Base-by-base conservation (phyloP, 352 stramenopile species). In the Pythium dissimile region DNA sequence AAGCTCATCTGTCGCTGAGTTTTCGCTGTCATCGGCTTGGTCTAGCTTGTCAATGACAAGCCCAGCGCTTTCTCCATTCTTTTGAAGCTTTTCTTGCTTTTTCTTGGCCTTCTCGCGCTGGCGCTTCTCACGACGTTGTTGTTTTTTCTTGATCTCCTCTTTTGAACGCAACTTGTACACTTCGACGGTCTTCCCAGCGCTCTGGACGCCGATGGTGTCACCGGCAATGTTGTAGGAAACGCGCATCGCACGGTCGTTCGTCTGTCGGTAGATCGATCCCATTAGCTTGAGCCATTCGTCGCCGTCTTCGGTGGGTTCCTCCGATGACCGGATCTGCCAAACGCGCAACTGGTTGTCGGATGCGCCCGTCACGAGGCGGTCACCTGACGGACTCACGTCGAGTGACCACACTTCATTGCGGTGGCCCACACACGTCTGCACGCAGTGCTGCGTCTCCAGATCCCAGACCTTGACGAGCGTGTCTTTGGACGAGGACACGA, bases 391-490 rank as follows among this genome's bases (percentile, higher is more conserved):
- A 41, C 77, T 92, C 32, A 96, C 69, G 21, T 86, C 91, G 18
- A 98, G 67, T 30, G 75, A 84, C 92, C 94, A 98, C 6, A 98
- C 88, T 64, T 98, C 92, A 38, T 87, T 95, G 24, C 90, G 77
- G 68, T 98, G 90, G 27, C 90, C 89, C 30, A 97, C 86, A 58
- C 95, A 92, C 10, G 94, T 98, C 66, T 98, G 90, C 42, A 98
- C 72, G 64, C 94, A 98, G 68, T 97, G 82, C 75, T 98, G 89
- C 27, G 86, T 97, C 28, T 96, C 85, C 5, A 97, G 71, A 61
- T 98, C 94, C 94, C 94, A 98, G 16, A 97, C 79, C 73, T 98
- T 98, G 41, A 98, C 66, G 34, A 98, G 77, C 30, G 88, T 91
- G 73, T 98, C 94, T 66, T 97, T 97, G 55, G 89, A 97, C 39